phyloP scores from a whole-genome alignment of 768 basidiomycete species.

The Rhodotorula toruloides region DNA sequence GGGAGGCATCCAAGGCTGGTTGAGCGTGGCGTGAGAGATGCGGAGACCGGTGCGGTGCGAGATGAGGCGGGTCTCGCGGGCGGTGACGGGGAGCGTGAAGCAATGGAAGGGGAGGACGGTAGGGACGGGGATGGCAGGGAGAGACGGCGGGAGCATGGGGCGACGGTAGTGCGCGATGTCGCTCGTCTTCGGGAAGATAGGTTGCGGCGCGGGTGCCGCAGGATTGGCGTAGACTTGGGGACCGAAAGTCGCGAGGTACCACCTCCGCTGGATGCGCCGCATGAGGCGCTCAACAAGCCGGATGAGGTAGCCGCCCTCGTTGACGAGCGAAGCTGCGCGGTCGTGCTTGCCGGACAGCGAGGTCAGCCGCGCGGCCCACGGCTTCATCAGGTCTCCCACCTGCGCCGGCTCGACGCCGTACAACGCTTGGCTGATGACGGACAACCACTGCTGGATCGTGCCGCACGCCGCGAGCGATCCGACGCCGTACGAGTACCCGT shows the following conservation, averaged over 20 bases:
- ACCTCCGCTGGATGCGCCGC: constrained; percentile 50
- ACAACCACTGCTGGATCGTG: constrained; percentile 49
- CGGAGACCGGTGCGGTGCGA: constrained; percentile 54
- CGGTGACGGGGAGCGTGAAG: constrained; percentile 52
- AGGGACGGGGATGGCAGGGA: constrained; percentile 26
- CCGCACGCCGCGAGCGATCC: constrained; percentile 44
- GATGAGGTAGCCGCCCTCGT: constrained; percentile 53
- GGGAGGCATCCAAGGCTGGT: constrained; percentile 50
- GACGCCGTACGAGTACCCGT: constrained; percentile 42
- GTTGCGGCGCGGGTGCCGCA: background rate
- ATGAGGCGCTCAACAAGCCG: constrained; percentile 52
- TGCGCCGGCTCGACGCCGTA: background rate
- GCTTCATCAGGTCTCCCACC: background rate
- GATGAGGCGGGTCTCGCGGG: constrained; percentile 52
- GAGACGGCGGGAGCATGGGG: constrained; percentile 28
- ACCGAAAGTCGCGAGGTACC: constrained; percentile 51
- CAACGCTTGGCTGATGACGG: constrained; percentile 43
- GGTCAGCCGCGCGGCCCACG: constrained; percentile 7
- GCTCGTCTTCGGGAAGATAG: constrained; percentile 6
- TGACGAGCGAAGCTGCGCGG: constrained; percentile 40
- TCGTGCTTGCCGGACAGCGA: constrained; percentile 39
- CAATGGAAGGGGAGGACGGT: constrained; percentile 55
- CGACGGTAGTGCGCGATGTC: constrained; percentile 18
- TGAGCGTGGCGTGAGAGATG: constrained; percentile 51
- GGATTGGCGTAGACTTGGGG: constrained; percentile 11